Base-by-base conservation (phyloP, 2,329 filamentous ascomycete species). In the Xylariales sp. region DNA sequence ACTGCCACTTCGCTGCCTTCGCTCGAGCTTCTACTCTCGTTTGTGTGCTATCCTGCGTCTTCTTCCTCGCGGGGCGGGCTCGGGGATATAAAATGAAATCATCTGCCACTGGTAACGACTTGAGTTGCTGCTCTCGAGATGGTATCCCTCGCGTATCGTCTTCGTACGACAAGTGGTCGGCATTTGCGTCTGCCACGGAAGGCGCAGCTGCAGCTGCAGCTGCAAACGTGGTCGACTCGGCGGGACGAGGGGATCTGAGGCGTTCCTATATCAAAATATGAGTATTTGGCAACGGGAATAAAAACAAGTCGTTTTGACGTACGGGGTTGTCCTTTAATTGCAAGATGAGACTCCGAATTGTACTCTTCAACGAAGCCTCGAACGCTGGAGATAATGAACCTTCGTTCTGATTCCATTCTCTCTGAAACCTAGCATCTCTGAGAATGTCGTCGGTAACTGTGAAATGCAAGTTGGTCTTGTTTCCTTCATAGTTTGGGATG, bases 1-100 rank as follows among this genome's bases (percentile, higher is more conserved):
- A 51, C 34, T 55, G 52, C 54, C 54, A 57, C 16, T 50, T 46
- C n/a, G 31, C 37, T 7, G 52, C 51, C 32, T 52, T 53, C n/a
- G 34, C 42, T 43, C 43, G 50, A 11, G 49, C 47, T 19, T 43
- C 47, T 15, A 46, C n/a, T n/a, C n/a, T n/a, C n/a, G n/a, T n/a
- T n/a, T n/a, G n/a, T n/a, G n/a, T n/a, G n/a, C n/a, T n/a, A n/a
- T n/a, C n/a, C n/a, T n/a, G n/a, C n/a, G n/a, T n/a, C n/a, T n/a
- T n/a, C n/a, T n/a, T n/a, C n/a, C n/a, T n/a, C n/a, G n/a, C n/a
- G n/a, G n/a, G n/a, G n/a, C n/a, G n/a, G n/a, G n/a, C n/a, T n/a
- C n/a, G n/a, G n/a, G n/a, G n/a, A n/a, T n/a, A n/a, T n/a, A n/a
- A n/a, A n/a, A n/a, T n/a, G n/a, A n/a, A n/a, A n/a, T n/a, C n/a